Conservation (phyloP, 2,329 filamentous ascomycete genomes). For the Lasiodiplodia sp. region DNA sequence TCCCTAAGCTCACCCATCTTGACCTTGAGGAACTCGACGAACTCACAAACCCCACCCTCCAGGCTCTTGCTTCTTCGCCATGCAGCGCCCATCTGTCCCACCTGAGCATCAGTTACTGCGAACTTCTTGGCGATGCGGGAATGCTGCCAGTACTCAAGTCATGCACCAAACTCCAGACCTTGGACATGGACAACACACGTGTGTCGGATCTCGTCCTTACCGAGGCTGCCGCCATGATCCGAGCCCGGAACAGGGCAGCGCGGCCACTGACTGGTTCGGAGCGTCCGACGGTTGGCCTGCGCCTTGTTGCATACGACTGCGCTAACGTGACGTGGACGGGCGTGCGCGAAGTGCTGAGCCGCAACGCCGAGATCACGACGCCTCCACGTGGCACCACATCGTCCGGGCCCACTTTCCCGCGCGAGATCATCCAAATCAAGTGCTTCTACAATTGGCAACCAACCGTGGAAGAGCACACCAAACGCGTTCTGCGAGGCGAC, state of each 20-base stretch:
- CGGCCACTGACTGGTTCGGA: constrained; percentile 41
- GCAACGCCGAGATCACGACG: constrained; percentile 77
- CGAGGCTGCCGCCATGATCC: constrained; percentile 83
- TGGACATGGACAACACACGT: constrained; percentile 93
- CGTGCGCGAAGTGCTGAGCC: constrained; percentile 82
- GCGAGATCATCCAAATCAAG: constrained; percentile 84
- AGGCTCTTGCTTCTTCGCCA: constrained; percentile 77
- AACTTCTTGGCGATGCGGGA: constrained; percentile 80
- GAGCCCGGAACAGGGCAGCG: constrained; percentile 64
- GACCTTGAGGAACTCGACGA: constrained; percentile 86
- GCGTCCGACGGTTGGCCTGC: constrained; percentile 65
- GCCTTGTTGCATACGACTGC: constrained; percentile 88
- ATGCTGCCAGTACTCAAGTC: constrained; percentile 82
- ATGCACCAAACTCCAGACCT: constrained; percentile 71
- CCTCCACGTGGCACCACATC: constrained; percentile 43
- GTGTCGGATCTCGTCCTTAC: constrained; percentile 85
- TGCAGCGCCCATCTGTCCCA: constrained; percentile 77
- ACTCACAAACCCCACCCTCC: constrained; percentile 77
- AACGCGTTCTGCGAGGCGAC: constrained; percentile 81
- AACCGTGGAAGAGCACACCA: constrained; percentile 92
- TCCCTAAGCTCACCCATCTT: constrained; percentile 80
- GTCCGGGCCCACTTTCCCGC: constrained; percentile 65
- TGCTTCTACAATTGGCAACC: constrained; percentile 96
- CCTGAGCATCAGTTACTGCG: constrained; percentile 89
- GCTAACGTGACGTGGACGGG: constrained; percentile 92